Evolutionary conservation across 2,329 filamentous ascomycete species (phyloP).

Genomic region (Zymoseptoria passerinii): DNA sequence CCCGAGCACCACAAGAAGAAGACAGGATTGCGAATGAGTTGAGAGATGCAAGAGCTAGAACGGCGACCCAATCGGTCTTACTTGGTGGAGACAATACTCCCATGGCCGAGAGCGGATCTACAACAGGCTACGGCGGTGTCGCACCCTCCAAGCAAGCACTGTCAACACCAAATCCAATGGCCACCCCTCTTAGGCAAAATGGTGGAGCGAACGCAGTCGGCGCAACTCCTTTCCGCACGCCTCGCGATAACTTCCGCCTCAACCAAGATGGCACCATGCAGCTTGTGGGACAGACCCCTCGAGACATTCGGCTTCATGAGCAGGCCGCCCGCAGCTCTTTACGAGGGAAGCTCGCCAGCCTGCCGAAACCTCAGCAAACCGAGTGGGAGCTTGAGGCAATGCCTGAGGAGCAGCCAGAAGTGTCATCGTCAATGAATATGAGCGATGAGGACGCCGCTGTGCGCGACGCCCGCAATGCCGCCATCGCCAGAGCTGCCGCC

Average conservation of each 20-base stretch:
- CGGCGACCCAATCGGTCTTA: conserved; percentile 86
- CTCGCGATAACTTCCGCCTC: conserved; percentile 76
- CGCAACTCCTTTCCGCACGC: conserved; percentile 76
- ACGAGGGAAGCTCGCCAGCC: conserved; percentile 62
- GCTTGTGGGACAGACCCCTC: conserved; percentile 64
- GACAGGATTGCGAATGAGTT: conserved; percentile 97
- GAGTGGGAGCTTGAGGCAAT: conserved; percentile 84
- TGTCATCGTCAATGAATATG: conserved; percentile 40
- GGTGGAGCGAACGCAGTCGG: conserved; percentile 49
- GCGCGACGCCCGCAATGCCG: conserved; percentile 61
- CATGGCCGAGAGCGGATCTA: conserved; percentile 68
- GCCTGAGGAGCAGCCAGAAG: conserved; percentile 70
- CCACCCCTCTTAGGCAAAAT: conserved; percentile 66
- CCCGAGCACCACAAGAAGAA: conserved; percentile 81
- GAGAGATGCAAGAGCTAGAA: conserved; percentile 82
- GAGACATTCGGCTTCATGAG: conserved; percentile 65
- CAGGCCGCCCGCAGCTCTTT: conserved; percentile 61
- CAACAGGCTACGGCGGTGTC: conserved; percentile 81
- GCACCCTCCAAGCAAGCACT: conserved; percentile 71
- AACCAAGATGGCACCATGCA: conserved; percentile 63
- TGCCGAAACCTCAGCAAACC: conserved; percentile 86
- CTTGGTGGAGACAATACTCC: conserved; percentile 91
- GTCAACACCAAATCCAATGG: conserved; percentile 91
- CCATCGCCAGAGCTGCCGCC: conserved; percentile 54
- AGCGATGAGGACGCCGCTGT: conserved; percentile 63